A percentile compares a stretch with the other conserved stretches of the same genome.
Evolutionary conservation across 1,284 basidiomycete genomes (phyloP).

Genomic region (Trichosporon asahii): DNA sequence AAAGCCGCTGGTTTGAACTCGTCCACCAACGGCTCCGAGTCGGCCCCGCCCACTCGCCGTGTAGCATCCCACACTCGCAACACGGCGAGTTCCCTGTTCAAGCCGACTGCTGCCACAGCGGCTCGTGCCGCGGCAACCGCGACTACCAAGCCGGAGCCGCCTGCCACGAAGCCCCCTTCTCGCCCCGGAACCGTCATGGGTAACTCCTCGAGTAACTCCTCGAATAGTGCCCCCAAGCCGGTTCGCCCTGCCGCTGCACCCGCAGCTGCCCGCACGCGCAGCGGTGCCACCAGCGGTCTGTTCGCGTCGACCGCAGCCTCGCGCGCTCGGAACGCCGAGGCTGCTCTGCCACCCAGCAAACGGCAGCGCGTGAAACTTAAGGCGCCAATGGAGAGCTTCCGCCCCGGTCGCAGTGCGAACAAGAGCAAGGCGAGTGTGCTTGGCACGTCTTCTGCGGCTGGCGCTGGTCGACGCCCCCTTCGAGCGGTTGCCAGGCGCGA

Average conservation of each 20-base stretch:
- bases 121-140: conserved; percentile 19
- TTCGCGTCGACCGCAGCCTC: conserved; percentile 22
- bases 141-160: neutral
- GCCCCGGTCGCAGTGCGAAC: conserved; percentile 25
- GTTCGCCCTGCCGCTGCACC: neutral
- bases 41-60: neutral
- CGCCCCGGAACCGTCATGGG: conserved; percentile 3
- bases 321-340: conserved; percentile 23
- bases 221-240: neutral
- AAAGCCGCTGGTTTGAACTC: neutral
- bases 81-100: conserved; percentile 14
- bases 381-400: conserved; percentile 44
- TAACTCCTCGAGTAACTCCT: neutral
- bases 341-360: conserved; percentile 32
- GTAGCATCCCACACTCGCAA: neutral
- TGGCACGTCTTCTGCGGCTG: neutral
- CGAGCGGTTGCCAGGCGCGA: neutral
- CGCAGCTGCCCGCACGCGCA: neutral
- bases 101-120: conserved; percentile 24
- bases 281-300: neutral
- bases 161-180: neutral
- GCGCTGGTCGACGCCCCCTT: neutral
- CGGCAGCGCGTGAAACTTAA: conserved; percentile 41
- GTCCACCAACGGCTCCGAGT: neutral
- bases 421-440: conserved; percentile 17